A percentile compares a stretch with the other conserved stretches of the same genome.
These are phyloP conservation scores for Neurospora hispaniola DNA, from an alignment of 495 filamentous ascomycete species.

Conservation along the genomic window DNA sequence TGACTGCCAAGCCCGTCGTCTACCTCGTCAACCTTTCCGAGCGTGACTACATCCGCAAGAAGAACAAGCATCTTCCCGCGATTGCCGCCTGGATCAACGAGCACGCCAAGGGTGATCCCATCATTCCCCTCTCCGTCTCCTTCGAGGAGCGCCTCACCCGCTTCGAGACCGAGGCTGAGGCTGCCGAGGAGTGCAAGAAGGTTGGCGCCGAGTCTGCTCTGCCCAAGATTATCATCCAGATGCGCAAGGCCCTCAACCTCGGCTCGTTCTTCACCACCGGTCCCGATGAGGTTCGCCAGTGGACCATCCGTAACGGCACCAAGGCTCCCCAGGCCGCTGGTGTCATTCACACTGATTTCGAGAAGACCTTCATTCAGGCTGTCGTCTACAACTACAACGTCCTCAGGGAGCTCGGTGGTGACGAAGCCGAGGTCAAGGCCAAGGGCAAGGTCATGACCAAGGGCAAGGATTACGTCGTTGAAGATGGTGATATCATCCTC, in stretches of 20 bases:
- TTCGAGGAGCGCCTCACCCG: constrained; percentile 87
- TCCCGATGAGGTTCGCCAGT: constrained; percentile 93
- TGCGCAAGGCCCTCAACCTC: constrained; percentile 85
- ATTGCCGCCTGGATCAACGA: constrained; percentile 90
- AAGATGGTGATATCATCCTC: constrained; percentile 67
- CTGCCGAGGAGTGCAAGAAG: constrained; percentile 79
- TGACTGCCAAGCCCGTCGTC: constrained; percentile 94
- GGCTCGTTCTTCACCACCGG: constrained; percentile 96
- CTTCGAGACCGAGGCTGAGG: constrained; percentile 66
- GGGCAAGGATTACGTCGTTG: constrained; percentile 92
- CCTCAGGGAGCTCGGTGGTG: constrained; percentile 77
- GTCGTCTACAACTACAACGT: constrained; percentile 78
- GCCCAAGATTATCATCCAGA: constrained; percentile 87
- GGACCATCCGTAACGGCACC: constrained; percentile 92
- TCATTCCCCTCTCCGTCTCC: constrained; percentile 83
- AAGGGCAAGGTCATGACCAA: constrained; percentile 97
- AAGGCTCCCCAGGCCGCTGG: constrained; percentile 96
- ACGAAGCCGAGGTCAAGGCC: constrained; percentile 80
- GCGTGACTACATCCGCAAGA: constrained; percentile 95
- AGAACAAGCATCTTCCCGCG: constrained; percentile 96
- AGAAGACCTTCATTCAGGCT: constrained; percentile 99
- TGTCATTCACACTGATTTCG: constrained; percentile 97
- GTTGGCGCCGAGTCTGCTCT: constrained; percentile 78
- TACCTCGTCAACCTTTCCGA: constrained; percentile 96
- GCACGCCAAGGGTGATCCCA: constrained; percentile 73